A percentile compares a stretch with the other conserved stretches of the same genome.
These are phyloP conservation scores for Intubia oerlemansii DNA, from an alignment of 2,329 filamentous ascomycete species.

Conservation along the genomic window DNA sequence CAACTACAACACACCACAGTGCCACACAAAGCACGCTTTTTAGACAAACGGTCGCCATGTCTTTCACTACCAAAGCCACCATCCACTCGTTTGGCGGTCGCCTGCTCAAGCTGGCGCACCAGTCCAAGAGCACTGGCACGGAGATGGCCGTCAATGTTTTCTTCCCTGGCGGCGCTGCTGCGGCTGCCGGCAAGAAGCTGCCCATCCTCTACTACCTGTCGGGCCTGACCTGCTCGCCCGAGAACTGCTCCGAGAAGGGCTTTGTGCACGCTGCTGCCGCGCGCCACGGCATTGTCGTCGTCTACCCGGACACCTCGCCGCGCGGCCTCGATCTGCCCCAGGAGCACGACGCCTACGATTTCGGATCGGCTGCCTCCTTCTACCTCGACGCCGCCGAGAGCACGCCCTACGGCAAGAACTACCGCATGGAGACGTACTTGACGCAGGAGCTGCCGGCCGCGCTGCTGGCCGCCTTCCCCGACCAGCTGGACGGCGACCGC, in stretches of 20 bases:
- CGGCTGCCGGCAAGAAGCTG: constrained; percentile 26
- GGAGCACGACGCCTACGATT: constrained; percentile 79
- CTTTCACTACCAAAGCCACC: constrained; percentile 72
- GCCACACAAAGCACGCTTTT: too few relatives aligned
- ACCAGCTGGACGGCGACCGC: constrained; percentile 41
- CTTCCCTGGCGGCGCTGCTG: constrained; percentile 51
- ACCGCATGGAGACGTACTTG: constrained; percentile 91
- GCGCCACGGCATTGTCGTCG: constrained; percentile 66
- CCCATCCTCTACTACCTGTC: constrained; percentile 87
- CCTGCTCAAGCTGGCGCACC: constrained; percentile 82
- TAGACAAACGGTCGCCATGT: too few relatives aligned
- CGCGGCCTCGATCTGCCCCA: constrained; percentile 61
- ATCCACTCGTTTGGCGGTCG: constrained; percentile 87
- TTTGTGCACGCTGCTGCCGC: constrained; percentile 79
- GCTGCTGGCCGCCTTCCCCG: constrained; percentile 50
- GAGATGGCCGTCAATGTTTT: constrained; percentile 89
- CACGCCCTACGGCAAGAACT: constrained; percentile 53
- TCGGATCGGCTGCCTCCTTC: constrained; percentile 81
- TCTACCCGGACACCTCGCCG: constrained; percentile 90
- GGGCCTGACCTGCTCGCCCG: constrained; percentile 82
- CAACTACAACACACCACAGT: too few relatives aligned
- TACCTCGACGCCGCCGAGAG: constrained; percentile 77
- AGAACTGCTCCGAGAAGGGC: constrained; percentile 64
- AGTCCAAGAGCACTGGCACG: constrained; percentile 56
- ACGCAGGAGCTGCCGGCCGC: constrained; percentile 64